A percentile compares a stretch with the other conserved stretches of the same genome.
These are phyloP conservation scores for Papilionanthe hybrid DNA, from an alignment of 116 monocot species.

Conservation along the genomic window DNA sequence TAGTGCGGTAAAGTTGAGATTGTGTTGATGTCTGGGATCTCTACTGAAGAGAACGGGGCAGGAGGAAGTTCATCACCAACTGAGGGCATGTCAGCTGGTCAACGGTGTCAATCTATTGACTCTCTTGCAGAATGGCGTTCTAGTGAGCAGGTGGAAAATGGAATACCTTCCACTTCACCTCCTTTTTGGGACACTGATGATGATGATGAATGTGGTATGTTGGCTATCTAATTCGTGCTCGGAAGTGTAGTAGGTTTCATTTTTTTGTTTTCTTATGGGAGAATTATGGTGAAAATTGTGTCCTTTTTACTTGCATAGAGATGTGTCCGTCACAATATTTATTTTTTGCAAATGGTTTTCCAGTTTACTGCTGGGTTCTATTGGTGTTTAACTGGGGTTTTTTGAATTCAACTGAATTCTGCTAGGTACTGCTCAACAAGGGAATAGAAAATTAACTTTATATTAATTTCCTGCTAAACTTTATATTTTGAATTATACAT, in stretches of 20 bases:
- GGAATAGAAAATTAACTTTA: too few relatives aligned
- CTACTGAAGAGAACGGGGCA: constrained; percentile 27
- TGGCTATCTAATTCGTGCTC: background rate
- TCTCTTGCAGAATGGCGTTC: constrained; percentile 75
- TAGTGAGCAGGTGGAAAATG: constrained; percentile 82
- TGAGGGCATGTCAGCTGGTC: constrained; percentile 36
- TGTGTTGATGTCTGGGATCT: constrained; percentile 33
- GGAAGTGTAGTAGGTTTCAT: too few relatives aligned
- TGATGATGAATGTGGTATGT: constrained; percentile 21
- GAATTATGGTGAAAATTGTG: too few relatives aligned
- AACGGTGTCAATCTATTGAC: constrained; percentile 46
- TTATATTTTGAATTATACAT: too few relatives aligned
- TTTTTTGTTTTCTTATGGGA: too few relatives aligned
- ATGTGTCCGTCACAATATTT: too few relatives aligned
- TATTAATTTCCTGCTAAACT: too few relatives aligned
- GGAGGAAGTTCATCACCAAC: constrained; percentile 17
- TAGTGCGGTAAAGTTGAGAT: background rate
- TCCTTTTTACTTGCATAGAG: too few relatives aligned
- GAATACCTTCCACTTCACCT: constrained; percentile 76
- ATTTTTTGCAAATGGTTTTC: too few relatives aligned
- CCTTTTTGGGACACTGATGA: constrained; percentile 83
- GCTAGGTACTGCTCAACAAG: background rate
- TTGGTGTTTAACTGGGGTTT: too few relatives aligned
- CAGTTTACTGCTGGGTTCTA: too few relatives aligned
- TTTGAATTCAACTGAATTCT: background rate